Conservation (phyloP, 2,329 filamentous ascomycete species). For the Trichoderma sp. region DNA sequence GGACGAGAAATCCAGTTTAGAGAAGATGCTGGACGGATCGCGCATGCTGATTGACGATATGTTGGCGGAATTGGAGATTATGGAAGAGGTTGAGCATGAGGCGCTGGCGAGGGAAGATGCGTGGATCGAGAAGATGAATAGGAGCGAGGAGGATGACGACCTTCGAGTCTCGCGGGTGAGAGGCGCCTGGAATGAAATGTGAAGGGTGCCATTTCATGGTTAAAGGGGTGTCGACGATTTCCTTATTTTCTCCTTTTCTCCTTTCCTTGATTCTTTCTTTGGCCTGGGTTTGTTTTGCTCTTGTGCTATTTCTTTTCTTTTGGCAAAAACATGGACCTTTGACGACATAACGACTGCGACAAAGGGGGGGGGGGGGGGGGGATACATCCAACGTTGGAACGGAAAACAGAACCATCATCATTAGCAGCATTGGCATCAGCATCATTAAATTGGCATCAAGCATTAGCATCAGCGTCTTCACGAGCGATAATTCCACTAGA, state of each 20-base stretch:
- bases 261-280: neutral
- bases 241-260: too few relatives aligned
- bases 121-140: conserved; percentile 57
- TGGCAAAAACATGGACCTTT: neutral
- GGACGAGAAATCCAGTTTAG: conserved; percentile 40
- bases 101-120: conserved; percentile 53
- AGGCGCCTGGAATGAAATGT: conserved; percentile 47
- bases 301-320: neutral
- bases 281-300: neutral
- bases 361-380: neutral
- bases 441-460: neutral
- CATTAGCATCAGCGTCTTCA: neutral
- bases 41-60: conserved; percentile 53
- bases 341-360: neutral
- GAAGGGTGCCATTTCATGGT: neutral
- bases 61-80: conserved; percentile 59
- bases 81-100: conserved; percentile 60
- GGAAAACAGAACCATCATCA: neutral
- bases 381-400: neutral
- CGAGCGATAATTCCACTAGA: neutral
- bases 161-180: conserved; percentile 39
- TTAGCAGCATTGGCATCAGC: neutral
- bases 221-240: neutral
- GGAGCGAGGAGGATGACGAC: conserved; percentile 38
- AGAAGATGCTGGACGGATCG: conserved; percentile 47